Evolutionary conservation across 768 basidiomycete genomes (phyloP).

Genomic region (Suillus decipiens): DNA sequence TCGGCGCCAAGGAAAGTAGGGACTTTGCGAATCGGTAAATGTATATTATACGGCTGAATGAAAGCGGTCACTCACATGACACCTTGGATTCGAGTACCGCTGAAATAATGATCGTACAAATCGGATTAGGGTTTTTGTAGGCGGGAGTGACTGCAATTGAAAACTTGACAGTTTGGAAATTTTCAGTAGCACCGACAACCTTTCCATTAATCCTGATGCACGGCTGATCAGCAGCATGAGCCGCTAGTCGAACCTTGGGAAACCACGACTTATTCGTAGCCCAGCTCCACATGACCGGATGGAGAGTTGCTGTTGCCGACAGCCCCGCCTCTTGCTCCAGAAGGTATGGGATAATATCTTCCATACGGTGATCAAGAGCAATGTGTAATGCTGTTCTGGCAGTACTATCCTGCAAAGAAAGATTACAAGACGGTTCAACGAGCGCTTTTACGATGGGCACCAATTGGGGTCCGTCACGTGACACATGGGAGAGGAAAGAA

Average conservation of each 20-base stretch:
- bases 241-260: background rate
- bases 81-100: no score
- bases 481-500: background rate
- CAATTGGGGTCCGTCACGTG: background rate
- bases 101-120: background rate
- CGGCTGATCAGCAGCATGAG: background rate
- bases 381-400: background rate
- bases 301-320: background rate
- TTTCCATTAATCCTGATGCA: background rate
- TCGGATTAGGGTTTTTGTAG: background rate
- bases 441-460: background rate
- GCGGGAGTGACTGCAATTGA: background rate
- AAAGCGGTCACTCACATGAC: background rate
- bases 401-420: background rate
- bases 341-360: background rate
- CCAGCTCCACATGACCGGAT: background rate
- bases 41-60: background rate
- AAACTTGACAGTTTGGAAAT: background rate
- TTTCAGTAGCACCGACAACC: background rate
- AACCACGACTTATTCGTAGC: background rate
- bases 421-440: background rate
- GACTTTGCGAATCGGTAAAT: background rate
- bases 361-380: background rate
- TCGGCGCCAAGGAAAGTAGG: accelerated
- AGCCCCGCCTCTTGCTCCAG: background rate